Conservation (phyloP, 768 basidiomycete genomes). For the Xerocomellus chrysenteron region DNA sequence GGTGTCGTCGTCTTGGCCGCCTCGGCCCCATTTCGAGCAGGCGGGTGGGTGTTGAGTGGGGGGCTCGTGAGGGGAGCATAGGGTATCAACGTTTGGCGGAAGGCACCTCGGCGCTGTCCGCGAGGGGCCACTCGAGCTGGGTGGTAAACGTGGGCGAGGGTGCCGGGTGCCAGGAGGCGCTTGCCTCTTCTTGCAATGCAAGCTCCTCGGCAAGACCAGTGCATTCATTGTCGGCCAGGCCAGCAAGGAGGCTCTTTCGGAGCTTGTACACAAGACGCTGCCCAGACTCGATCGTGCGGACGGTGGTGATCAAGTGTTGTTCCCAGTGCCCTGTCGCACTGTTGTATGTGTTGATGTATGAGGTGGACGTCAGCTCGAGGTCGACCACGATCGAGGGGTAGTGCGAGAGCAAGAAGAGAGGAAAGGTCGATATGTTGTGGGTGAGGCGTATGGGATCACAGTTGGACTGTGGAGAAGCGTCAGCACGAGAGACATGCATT, state of each 20-base stretch:
- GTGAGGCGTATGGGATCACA: constrained; percentile 57
- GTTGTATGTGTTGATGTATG: constrained; percentile 64
- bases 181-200: constrained; percentile 30
- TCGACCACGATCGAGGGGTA: constrained; percentile 52
- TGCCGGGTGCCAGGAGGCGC: background rate
- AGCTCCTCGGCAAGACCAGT: constrained; percentile 57
- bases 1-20: constrained; percentile 16
- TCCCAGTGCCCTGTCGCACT: constrained; percentile 60
- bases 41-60: constrained; percentile 12
- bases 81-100: constrained; percentile 29
- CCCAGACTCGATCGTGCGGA: constrained; percentile 56
- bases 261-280: constrained; percentile 64
- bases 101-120: constrained; percentile 23
- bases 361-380: constrained; percentile 48
- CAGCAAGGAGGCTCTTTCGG: constrained; percentile 57
- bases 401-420: constrained; percentile 58
- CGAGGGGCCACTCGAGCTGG: constrained; percentile 29
- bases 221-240: constrained; percentile 58
- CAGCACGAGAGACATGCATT: background rate
- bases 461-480: constrained; percentile 39
- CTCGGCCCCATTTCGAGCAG: constrained; percentile 12
- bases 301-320: constrained; percentile 59
- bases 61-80: constrained; percentile 24
- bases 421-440: constrained; percentile 60
- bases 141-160: constrained; percentile 8